phyloP scores from a whole-genome alignment of 1,284 basidiomycete species.

The Gymnopus androsaceus region DNA sequence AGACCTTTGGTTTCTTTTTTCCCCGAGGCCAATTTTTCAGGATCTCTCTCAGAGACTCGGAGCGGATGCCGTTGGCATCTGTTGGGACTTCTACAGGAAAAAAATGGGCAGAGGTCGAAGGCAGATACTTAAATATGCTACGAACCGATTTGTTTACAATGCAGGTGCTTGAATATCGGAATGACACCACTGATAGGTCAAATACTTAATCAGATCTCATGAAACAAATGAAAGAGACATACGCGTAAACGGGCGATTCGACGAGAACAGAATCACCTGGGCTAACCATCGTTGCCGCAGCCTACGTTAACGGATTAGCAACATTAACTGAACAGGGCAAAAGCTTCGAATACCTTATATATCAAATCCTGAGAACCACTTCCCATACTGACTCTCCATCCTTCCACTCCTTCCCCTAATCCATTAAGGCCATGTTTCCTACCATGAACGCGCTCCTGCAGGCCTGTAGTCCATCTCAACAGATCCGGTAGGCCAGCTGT shows the following conservation, averaged over 20 bases:
- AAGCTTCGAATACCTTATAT: slow-evolving; percentile 81
- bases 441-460: slow-evolving; percentile 70
- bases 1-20: slow-evolving; percentile 74
- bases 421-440: slow-evolving; percentile 37
- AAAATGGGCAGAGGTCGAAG: slow-evolving; percentile 12
- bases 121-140: slow-evolving; percentile 13
- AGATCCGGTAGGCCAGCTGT: slow-evolving; percentile 72
- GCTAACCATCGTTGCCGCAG: slow-evolving; percentile 65
- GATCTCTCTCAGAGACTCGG: slow-evolving; percentile 62
- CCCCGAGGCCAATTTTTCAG: slow-evolving; percentile 77
- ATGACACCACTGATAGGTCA: too few relatives aligned
- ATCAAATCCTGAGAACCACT: slow-evolving; percentile 88
- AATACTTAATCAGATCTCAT: too few relatives aligned
- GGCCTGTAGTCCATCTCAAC: slow-evolving; percentile 62
- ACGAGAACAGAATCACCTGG: slow-evolving; percentile 83
- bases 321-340: too few relatives aligned
- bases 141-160: slow-evolving; percentile 68
- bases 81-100: slow-evolving; percentile 71
- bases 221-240: too few relatives aligned
- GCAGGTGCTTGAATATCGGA: slow-evolving; percentile 60
- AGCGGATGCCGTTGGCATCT: slow-evolving; percentile 76
- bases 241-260: slow-evolving; percentile 88
- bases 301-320: too few relatives aligned
- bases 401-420: slow-evolving; percentile 41
- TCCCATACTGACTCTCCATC: slow-evolving; percentile 79